These are phyloP conservation scores for Linum lewisii DNA, from an alignment of 345 rosid genomes.

Conservation along the genomic window DNA sequence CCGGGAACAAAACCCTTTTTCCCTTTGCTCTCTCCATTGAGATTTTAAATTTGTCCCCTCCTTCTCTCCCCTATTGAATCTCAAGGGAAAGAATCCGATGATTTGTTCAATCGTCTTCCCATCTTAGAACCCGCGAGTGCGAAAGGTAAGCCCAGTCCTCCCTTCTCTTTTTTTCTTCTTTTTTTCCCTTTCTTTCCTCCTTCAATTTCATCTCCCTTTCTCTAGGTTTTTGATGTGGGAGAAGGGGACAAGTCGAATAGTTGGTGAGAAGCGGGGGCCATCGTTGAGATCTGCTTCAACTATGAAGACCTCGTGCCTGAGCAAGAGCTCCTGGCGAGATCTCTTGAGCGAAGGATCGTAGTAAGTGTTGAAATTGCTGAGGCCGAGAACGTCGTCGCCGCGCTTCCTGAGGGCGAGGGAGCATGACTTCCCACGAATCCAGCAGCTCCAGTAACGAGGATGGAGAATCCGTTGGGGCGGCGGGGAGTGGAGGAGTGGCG, in stretches of 20 bases:
- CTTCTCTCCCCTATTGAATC: too few species aligned
- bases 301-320: slow-evolving; percentile 54
- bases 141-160: too few species aligned
- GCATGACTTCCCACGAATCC: slow-evolving; percentile 77
- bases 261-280: slow-evolving; percentile 41
- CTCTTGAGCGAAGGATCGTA: slow-evolving; percentile 71
- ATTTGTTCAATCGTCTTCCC: too few species aligned
- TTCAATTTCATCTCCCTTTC: too few species aligned
- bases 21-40: too few species aligned
- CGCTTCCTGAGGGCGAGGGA: slow-evolving; percentile 59
- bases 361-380: slow-evolving; percentile 67
- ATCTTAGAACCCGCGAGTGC: too few species aligned
- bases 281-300: slow-evolving; percentile 78
- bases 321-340: slow-evolving; percentile 42
- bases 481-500: slow-evolving; percentile 67
- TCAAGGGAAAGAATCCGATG: too few species aligned
- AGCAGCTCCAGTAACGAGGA: slow-evolving; percentile 76
- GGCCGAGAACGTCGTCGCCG: slow-evolving; percentile 71
- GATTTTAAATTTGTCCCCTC: too few species aligned
- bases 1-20: too few species aligned
- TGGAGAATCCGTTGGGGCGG: slow-evolving; percentile 52
- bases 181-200: too few species aligned
- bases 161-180: too few species aligned
- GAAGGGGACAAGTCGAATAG: slow-evolving; percentile 72
- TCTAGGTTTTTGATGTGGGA: too few species aligned